Conservation (phyloP, 2,329 filamentous ascomycete genomes). For the Pyrenochaeta sp. region DNA sequence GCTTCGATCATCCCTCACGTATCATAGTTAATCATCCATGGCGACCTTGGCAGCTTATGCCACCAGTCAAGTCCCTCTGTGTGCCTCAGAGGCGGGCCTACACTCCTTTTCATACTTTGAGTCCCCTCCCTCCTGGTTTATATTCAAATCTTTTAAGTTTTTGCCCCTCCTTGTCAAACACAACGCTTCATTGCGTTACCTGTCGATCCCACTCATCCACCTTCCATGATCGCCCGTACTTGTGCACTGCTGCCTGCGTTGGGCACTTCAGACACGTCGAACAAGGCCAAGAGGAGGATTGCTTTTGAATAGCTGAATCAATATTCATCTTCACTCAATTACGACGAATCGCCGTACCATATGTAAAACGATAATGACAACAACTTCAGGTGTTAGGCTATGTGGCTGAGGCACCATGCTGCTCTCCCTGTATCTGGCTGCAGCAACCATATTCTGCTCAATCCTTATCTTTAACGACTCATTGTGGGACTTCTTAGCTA, state of each 20-base stretch:
- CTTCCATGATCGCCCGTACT: conserved; percentile 5
- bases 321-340: too few relatives aligned
- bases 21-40: not conserved
- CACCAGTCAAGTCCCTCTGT: conserved; percentile 2
- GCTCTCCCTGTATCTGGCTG: conserved; percentile 19
- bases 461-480: conserved; percentile 17
- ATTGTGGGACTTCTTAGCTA: conserved; percentile 8
- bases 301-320: too few relatives aligned
- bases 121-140: conserved; percentile 28
- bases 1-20: not conserved
- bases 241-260: conserved; percentile 11
- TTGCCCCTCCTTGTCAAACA: conserved; percentile 17
- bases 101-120: conserved; percentile 17
- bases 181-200: conserved; percentile 17
- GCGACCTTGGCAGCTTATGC: conserved; percentile 9
- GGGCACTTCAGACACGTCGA: too few relatives aligned
- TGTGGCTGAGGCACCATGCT: conserved; percentile 10
- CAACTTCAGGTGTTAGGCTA: not conserved
- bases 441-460: conserved; percentile 17
- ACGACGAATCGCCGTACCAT: too few relatives aligned
- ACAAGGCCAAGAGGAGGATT: too few relatives aligned
- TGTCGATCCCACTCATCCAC: conserved; percentile 15
- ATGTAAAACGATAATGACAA: not conserved
- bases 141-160: conserved; percentile 17
- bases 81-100: conserved; percentile 16